Conservation (phyloP, 805 yeast genomes). For the Candida berthetii region DNA sequence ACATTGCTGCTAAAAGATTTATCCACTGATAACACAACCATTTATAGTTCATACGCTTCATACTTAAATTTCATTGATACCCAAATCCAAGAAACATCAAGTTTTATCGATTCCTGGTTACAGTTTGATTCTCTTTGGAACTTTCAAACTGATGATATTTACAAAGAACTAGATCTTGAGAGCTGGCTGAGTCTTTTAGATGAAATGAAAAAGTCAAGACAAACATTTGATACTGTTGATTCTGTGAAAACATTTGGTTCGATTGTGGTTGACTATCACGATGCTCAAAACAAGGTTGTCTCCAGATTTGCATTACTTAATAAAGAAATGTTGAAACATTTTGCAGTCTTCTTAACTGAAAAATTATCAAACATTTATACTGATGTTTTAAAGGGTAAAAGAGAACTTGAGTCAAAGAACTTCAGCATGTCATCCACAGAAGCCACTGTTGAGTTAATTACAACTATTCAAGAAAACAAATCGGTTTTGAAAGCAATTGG, state of each 20-base stretch:
- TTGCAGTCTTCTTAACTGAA: slow-evolving; percentile 31
- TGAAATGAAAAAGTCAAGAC: slow-evolving; percentile 36
- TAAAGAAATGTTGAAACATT: slow-evolving; percentile 31
- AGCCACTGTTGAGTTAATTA: slow-evolving; percentile 31
- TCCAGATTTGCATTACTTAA: slow-evolving; percentile 59
- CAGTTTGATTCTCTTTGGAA: slow-evolving; percentile 57
- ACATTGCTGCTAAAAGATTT: slow-evolving; percentile 2
- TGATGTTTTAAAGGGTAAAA: slow-evolving; percentile 26
- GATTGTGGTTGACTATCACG: slow-evolving; percentile 37
- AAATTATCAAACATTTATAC: slow-evolving; percentile 24
- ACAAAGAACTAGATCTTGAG: slow-evolving; percentile 25
- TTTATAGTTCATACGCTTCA: slow-evolving; percentile 11
- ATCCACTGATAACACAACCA: not conserved
- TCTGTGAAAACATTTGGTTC: slow-evolving; percentile 34
- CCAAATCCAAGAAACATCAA: slow-evolving; percentile 20
- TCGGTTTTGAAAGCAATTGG: not conserved
- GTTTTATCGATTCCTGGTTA: slow-evolving; percentile 46
- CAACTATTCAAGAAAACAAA: slow-evolving; percentile 27
- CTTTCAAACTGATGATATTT: slow-evolving; percentile 35
- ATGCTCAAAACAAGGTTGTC: slow-evolving; percentile 45
- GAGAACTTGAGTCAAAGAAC: slow-evolving; percentile 27
- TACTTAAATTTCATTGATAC: slow-evolving; percentile 26
- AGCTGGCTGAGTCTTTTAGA: slow-evolving; percentile 44
- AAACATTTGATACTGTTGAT: slow-evolving; percentile 45
- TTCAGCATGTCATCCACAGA: slow-evolving; percentile 31